These are phyloP conservation scores for Penicillium ochrochloron DNA, from an alignment of 495 filamentous ascomycete genomes.

Conservation along the genomic window DNA sequence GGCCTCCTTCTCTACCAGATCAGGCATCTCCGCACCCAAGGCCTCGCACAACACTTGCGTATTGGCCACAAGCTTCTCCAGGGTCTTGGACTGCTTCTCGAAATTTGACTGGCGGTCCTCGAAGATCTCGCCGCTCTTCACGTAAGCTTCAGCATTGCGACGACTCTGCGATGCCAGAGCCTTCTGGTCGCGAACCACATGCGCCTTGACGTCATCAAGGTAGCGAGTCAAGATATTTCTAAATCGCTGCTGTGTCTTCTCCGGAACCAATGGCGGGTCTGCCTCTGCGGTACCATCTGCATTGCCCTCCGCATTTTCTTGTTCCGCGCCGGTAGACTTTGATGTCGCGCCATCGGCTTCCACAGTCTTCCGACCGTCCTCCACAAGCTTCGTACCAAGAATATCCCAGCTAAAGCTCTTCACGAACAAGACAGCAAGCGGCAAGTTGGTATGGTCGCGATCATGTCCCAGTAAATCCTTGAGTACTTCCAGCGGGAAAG, in stretches of 20 bases:
- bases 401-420: conserved; percentile 98
- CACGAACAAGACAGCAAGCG: conserved; percentile 89
- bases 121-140: conserved; percentile 98
- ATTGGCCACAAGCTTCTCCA: conserved; percentile 89
- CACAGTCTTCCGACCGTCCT: conserved; percentile 81
- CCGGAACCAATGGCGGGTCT: conserved; percentile 72
- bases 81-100: conserved; percentile 86
- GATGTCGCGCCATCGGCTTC: conserved; percentile 82
- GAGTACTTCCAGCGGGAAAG: conserved; percentile 93
- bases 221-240: conserved; percentile 87
- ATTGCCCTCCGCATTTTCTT: conserved; percentile 49
- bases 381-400: conserved; percentile 71
- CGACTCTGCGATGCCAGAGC: conserved; percentile 79
- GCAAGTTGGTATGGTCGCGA: conserved; percentile 87
- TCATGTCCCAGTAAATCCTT: conserved; percentile 96
- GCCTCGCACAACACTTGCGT: conserved; percentile 89
- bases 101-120: conserved; percentile 96
- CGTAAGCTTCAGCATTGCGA: conserved; percentile 96
- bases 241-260: conserved; percentile 85
- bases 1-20: conserved; percentile 81
- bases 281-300: conserved; percentile 42
- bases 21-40: conserved; percentile 92
- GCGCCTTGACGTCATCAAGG: conserved; percentile 88
- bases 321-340: conserved; percentile 47
- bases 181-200: conserved; percentile 89